Evolutionary conservation across 495 filamentous ascomycete genomes (phyloP).

Genomic region (Mytilinidion resinicola): DNA sequence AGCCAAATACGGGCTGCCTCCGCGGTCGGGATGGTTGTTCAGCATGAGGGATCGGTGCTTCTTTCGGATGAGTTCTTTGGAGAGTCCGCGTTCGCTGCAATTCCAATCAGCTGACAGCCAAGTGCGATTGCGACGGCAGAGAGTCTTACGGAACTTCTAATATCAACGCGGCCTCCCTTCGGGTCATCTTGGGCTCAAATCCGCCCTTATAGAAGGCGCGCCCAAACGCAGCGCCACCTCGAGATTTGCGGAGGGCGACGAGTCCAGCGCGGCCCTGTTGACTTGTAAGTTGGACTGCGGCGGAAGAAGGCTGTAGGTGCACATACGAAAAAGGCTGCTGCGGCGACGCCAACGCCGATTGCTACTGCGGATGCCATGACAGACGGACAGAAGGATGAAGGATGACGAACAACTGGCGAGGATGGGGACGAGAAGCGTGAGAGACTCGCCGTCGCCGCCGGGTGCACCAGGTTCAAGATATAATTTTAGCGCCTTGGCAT

Average conservation of each 20-base stretch:
- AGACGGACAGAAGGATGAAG: not conserved
- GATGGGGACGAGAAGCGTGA: too few relatives aligned
- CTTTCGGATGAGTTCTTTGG: conserved; percentile 90
- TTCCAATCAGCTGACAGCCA: conserved; percentile 8
- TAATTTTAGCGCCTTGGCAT: conserved; percentile 10
- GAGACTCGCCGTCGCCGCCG: not conserved
- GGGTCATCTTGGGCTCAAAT: conserved; percentile 90
- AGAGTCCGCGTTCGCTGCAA: conserved; percentile 70
- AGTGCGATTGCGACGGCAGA: too few relatives aligned
- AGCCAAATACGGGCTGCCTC: conserved; percentile 91
- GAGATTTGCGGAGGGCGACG: conserved; percentile 76
- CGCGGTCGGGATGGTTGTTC: conserved; percentile 94
- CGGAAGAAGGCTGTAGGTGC: not conserved
- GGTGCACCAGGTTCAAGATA: not conserved
- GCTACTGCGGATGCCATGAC: conserved; percentile 68
- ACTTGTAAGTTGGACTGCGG: conserved; percentile 2
- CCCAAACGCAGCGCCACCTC: conserved; percentile 60
- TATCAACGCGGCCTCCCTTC: conserved; percentile 84
- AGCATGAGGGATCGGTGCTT: conserved; percentile 96
- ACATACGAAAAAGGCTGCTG: conserved; percentile 43
- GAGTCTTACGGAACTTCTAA: conserved; percentile 73
- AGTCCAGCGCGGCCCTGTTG: conserved; percentile 81
- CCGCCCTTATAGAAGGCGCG: conserved; percentile 95
- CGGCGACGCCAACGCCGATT: conserved; percentile 71
- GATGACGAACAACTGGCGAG: too few relatives aligned